Percentiles rank a stretch among this genome's conserved stretches.
Evolutionary conservation across 129 eudicot genomes (phyloP).

Genomic region (Centaurea solstitialis): DNA sequence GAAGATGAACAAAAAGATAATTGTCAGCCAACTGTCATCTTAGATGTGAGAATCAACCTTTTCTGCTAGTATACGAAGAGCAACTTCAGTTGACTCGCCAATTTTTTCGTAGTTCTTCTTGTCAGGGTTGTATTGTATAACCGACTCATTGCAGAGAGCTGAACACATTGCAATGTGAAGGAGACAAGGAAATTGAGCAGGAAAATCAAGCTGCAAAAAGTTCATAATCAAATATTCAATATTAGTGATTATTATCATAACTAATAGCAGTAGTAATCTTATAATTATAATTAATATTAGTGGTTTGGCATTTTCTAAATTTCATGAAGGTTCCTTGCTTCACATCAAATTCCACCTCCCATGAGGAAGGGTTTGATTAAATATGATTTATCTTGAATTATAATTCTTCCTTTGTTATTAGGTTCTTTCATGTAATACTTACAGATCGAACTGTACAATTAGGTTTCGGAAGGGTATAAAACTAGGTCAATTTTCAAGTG

Average conservation of each 20-base stretch:
- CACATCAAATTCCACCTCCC: background rate
- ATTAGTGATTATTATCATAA: background rate
- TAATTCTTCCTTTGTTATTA: background rate
- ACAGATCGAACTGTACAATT: background rate
- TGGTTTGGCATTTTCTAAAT: background rate
- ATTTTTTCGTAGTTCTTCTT: slow-evolving; percentile 88
- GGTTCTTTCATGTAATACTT: background rate
- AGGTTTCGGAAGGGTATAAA: background rate
- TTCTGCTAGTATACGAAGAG: slow-evolving; percentile 94
- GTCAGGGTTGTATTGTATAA: slow-evolving; percentile 91
- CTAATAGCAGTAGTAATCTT: background rate
- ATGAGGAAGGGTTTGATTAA: background rate
- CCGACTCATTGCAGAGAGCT: slow-evolving; percentile 95
- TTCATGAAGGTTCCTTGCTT: background rate
- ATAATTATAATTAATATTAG: background rate
- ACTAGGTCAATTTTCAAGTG: background rate
- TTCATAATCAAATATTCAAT: background rate
- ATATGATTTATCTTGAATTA: slow-evolving; percentile 1
- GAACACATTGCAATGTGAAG: slow-evolving; percentile 99
- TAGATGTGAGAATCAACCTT: slow-evolving; percentile 51
- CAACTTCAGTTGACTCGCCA: slow-evolving; percentile 99
- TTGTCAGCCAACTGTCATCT: background rate
- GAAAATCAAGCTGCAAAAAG: slow-evolving; percentile 82
- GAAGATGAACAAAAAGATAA: background rate
- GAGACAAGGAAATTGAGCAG: slow-evolving; percentile 91